phyloP scores from a whole-genome alignment of 2,329 filamentous ascomycete genomes.

The Xylariaceae sp. region DNA sequence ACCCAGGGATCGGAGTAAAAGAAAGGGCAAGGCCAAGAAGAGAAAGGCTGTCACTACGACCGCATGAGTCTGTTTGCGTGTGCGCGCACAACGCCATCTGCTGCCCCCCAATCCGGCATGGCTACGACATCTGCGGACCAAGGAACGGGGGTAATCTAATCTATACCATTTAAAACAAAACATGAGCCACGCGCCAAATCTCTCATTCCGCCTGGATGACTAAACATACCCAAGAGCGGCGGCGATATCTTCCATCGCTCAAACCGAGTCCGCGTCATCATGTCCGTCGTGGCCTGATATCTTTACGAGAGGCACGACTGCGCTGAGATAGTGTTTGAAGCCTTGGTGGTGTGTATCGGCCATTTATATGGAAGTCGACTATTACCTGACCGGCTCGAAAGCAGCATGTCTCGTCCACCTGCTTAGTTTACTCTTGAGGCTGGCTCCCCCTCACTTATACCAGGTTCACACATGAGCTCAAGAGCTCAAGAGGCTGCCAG shows the following conservation, averaged over 20 bases:
- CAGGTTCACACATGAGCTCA: neutral
- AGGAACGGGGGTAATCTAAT: neutral
- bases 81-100: neutral
- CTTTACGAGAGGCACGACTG: neutral
- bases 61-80: neutral
- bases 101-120: neutral
- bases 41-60: conserved; percentile 42
- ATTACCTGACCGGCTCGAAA: neutral
- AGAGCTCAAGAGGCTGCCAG: neutral
- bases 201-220: neutral
- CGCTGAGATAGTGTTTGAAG: neutral
- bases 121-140: neutral
- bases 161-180: no score
- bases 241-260: neutral
- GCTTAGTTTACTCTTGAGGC: neutral
- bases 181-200: neutral
- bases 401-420: neutral
- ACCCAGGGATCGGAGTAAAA: conserved; percentile 86
- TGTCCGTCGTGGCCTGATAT: neutral
- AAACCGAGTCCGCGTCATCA: neutral
- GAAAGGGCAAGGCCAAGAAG: conserved; percentile 71
- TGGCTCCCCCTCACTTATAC: neutral
- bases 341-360: neutral
- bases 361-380: neutral
- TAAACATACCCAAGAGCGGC: neutral